These are phyloP conservation scores for Candida germanica DNA, from an alignment of 805 yeast species.

Conservation along the genomic window DNA sequence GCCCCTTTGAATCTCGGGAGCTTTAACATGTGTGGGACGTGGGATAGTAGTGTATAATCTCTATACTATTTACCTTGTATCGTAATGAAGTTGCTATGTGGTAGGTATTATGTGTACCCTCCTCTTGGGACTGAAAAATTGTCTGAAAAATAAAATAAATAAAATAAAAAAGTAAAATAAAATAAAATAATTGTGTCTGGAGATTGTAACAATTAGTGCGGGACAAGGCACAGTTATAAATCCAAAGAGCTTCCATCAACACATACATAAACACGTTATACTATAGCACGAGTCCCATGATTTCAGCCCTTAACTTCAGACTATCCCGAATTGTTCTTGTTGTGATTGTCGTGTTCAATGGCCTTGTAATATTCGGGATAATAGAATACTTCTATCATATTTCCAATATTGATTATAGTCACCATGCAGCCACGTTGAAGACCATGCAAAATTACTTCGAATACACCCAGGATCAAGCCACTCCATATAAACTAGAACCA, in stretches of 20 bases:
- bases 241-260: neutral
- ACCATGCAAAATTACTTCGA: neutral
- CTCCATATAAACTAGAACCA: slow-evolving; percentile 14
- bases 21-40: no score
- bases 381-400: slow-evolving; percentile 9
- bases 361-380: slow-evolving; percentile 10
- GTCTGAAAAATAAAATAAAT: no score
- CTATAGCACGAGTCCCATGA: slow-evolving; percentile 15
- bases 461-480: neutral
- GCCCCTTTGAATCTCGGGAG: no score
- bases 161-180: no score
- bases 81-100: no score
- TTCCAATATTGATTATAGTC: slow-evolving; percentile 8
- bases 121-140: no score
- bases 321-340: slow-evolving; percentile 10
- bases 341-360: slow-evolving; percentile 11
- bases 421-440: neutral
- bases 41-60: no score
- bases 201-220: no score
- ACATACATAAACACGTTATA: neutral
- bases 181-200: no score
- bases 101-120: no score
- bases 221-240: no score
- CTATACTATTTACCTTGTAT: no score
- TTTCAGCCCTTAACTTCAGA: slow-evolving; percentile 17